Evolutionary conservation across 768 basidiomycete species (phyloP), one percentile per base, ranked within the genome.

Genomic region (Aureoboletus auriporus): DNA sequence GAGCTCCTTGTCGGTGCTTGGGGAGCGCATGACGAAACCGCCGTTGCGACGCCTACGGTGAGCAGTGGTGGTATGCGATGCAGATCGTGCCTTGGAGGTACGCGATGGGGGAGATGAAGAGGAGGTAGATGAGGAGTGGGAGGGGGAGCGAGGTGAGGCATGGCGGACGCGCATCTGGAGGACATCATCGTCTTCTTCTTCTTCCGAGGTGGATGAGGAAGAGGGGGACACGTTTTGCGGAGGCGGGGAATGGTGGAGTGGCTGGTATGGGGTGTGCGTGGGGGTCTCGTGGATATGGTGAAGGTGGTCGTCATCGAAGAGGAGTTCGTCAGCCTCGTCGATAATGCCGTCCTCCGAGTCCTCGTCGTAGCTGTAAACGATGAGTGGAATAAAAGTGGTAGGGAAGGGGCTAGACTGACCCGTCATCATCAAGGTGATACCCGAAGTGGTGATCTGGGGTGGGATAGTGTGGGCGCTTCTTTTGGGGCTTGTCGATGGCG

Each of bases 401-500:
- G 6, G 30, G 1, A 30, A 8, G 6, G 2, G 27, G 35, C 5
- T 31, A 49, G 5, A 75, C 84, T 61, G 55, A 86, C 84, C 84
- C 81, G 51, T 85, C 84, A 58, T 81, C 78, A n/a, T 76, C 75
- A 55, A 69, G 69, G 13, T 57, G 51, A 46, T 63, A 66, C 39
- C 67, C 49, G 59, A 67, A 58, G 62, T 56, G 57, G 52, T 52
- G 36, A 33, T 56, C 44, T 10, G 57, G 42, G 1, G 47, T 30
- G 17, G 60, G 29, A 44, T 42, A 50, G 28, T 39, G 43, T 0
- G 42, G 35, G 29, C 52, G 63, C 52, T 63, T 68, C 51, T 59
- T 61, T 48, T 73, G 71, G 0, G 88, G 89, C 58, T 84, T 84
- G 62, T 91, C 89, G 62, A 92, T 89, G 37, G 89, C 85, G 50